phyloP scores from a whole-genome alignment of 2,329 filamentous ascomycete species.

The Xylariomycetidae sp. region DNA sequence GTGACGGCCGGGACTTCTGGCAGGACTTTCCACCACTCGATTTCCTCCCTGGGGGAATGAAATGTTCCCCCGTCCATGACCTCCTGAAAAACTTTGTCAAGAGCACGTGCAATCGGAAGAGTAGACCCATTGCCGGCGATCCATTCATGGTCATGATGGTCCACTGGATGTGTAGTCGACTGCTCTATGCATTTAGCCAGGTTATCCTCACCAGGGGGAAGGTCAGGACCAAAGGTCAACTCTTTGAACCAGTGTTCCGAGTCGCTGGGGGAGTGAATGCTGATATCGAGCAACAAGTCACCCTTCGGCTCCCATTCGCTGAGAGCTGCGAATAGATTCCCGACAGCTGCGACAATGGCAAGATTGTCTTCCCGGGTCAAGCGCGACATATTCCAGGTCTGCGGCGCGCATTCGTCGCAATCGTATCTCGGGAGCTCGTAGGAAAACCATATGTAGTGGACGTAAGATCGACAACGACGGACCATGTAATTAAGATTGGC shows the following conservation, averaged over 20 bases:
- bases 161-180: constrained; percentile 5
- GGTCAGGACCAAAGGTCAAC: constrained; percentile 23
- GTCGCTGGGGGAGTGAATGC: constrained; percentile 33
- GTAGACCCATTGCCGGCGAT: constrained; percentile 12
- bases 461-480: constrained; percentile 23
- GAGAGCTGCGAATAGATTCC: constrained; percentile 26
- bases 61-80: constrained; percentile 18
- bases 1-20: constrained; percentile 24
- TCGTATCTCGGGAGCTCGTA: constrained; percentile 26
- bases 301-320: constrained; percentile 28
- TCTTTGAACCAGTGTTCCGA: constrained; percentile 33
- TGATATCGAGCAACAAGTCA: constrained; percentile 32
- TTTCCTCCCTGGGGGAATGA: constrained; percentile 14
- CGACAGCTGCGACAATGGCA: constrained; percentile 24
- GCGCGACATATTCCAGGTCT: constrained; percentile 6
- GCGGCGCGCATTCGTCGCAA: constrained; percentile 9
- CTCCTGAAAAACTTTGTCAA: constrained; percentile 17
- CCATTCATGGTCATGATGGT: constrained; percentile 19
- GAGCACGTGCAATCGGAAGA: constrained; percentile 8
- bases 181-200: too few relatives aligned
- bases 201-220: too few relatives aligned
- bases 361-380: constrained; percentile 19
- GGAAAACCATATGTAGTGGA: constrained; percentile 26
- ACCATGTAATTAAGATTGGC: constrained; percentile 22
- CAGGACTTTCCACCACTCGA: constrained; percentile 21